A percentile compares a stretch with the other conserved stretches of the same genome.
phyloP scores from a whole-genome alignment of 306 rosid species.

The Astragalus membranaceus region DNA sequence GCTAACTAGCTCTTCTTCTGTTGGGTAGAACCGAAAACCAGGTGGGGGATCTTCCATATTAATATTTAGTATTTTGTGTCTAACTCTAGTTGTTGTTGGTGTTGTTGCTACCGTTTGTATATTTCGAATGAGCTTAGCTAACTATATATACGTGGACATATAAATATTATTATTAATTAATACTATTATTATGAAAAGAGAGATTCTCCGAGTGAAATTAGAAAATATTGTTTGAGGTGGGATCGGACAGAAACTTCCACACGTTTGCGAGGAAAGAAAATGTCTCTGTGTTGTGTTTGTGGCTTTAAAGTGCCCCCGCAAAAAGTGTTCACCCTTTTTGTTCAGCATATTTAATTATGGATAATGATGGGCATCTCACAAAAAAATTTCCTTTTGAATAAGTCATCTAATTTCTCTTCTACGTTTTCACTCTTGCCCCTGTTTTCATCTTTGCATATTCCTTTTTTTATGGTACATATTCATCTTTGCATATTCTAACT shows the following conservation, averaged over 20 bases:
- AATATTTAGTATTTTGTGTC: not conserved
- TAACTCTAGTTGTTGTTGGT: not conserved
- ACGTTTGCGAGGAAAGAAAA: conserved; percentile 42
- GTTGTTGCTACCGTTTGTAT: not conserved
- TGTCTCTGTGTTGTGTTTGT: not conserved
- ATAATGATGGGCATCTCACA: not conserved
- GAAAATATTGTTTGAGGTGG: not conserved
- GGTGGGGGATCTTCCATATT: conserved; percentile 32
- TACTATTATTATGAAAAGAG: not conserved
- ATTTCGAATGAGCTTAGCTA: not conserved
- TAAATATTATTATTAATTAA: not conserved
- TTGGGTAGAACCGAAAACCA: conserved; percentile 83
- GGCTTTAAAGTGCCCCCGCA: too few species aligned
- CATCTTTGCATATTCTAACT: not conserved
- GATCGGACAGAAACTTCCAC: conserved; percentile 36
- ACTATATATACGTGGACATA: not conserved
- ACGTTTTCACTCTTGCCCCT: not conserved
- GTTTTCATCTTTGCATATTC: not conserved
- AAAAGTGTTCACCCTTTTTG: not conserved
- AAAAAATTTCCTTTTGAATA: conserved; percentile 25
- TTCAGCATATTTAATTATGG: not conserved
- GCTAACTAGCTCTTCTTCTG: conserved; percentile 72
- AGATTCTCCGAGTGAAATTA: conserved; percentile 29
- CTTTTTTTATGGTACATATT: too few species aligned
- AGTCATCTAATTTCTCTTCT: conserved; percentile 14